Conservation (phyloP, 768 basidiomycete genomes). For the Infundibulicybe gibba region DNA sequence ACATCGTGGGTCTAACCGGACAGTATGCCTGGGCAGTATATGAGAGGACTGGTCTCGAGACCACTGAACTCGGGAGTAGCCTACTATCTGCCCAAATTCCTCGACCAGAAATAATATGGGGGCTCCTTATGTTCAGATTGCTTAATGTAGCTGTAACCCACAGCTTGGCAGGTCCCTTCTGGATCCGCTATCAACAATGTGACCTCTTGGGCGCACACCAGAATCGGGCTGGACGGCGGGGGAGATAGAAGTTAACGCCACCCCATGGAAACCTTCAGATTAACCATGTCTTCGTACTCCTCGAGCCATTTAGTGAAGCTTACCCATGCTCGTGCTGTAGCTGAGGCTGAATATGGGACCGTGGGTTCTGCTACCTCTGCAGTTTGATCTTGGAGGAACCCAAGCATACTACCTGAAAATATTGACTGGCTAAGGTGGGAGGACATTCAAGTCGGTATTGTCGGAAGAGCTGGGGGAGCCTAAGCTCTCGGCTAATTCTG, state of each 20-base stretch:
- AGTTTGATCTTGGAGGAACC: slow-evolving; percentile 28
- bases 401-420: slow-evolving; percentile 24
- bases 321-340: slow-evolving; percentile 17
- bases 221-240: background rate
- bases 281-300: slow-evolving; percentile 36
- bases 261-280: slow-evolving; percentile 34
- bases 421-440: no score
- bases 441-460: no score
- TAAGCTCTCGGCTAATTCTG: no score
- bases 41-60: slow-evolving; percentile 39
- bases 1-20: background rate
- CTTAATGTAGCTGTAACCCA: slow-evolving; percentile 40
- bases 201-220: slow-evolving; percentile 30
- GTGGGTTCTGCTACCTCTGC: slow-evolving; percentile 20
- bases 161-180: slow-evolving; percentile 43
- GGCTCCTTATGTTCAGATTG: slow-evolving; percentile 30
- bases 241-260: slow-evolving; percentile 18
- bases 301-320: slow-evolving; percentile 45
- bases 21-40: slow-evolving; percentile 26
- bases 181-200: slow-evolving; percentile 43
- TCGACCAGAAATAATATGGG: slow-evolving; percentile 27
- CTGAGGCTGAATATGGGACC: slow-evolving; percentile 6
- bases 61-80: slow-evolving; percentile 32
- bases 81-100: slow-evolving; percentile 41
- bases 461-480: no score